Evolutionary conservation across 2,329 filamentous ascomycete genomes (phyloP), one percentile per base, ranked within the genome.

Genomic region (Magnaporthiopsis incrustans): DNA sequence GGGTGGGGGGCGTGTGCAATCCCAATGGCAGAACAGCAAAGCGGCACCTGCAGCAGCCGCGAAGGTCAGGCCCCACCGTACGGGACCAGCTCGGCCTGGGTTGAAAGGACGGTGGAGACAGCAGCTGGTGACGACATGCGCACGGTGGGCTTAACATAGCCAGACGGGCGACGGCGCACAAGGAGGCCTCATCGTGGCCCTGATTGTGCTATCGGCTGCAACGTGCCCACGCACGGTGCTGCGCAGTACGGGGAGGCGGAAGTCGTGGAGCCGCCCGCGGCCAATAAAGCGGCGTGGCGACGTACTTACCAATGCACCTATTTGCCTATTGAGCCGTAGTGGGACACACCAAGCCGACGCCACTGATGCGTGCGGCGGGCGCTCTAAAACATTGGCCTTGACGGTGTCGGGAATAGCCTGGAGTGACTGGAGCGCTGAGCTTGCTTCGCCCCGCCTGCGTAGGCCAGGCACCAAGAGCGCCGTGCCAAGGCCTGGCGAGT

Each of bases 81-180:
- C 38, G 38, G 38, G 38, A 14, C 38, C 38, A 15, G 38, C 38
- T 44, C 38, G 38, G 58, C 11, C n/a, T n/a, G n/a, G n/a, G n/a
- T n/a, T n/a, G n/a, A n/a, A n/a, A n/a, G 32, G 5, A 38, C 30
- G 10, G 59, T 32, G 59, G 35, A 32, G 59, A 35, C 27, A 38
- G 38, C 38, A 44, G 38, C 38, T 44, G 38, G 59, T 60, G 59
- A 60, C 59, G 59, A 35, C 59, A 60, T 60, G 59, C 30, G 59
- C 59, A 60, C 59, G 59, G 59, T 60, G 59, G 59, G 22, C 59
- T 35, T 35, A 32, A 60, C 59, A 32, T 26, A 35, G 18, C 59
- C 32, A 60, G 35, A 25, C n/a, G 32, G 59, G 18, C 59, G 18
- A 32, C 59, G 59, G 59, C 32, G 22, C 59, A 44, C 38, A 15